Evolutionary conservation across 2,329 filamentous ascomycete species (phyloP).

Genomic region (Fusarium fracticaudum): DNA sequence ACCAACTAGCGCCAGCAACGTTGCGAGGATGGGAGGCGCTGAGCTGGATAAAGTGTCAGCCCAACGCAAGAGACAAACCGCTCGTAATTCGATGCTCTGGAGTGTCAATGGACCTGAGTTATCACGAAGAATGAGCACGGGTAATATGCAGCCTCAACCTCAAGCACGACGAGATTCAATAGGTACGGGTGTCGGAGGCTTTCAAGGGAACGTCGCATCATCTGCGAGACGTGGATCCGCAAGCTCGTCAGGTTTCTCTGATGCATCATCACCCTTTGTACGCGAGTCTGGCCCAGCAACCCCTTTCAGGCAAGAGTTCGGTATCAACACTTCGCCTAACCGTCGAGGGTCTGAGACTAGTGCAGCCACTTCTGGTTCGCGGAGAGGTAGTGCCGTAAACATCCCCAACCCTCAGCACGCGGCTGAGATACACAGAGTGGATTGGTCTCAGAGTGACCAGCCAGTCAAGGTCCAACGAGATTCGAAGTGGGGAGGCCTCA

Average conservation of each 20-base stretch:
- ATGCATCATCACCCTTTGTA: slow-evolving; percentile 24
- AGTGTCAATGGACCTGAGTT: slow-evolving; percentile 11
- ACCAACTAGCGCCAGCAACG: slow-evolving; percentile 50
- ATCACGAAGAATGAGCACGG: slow-evolving; percentile 52
- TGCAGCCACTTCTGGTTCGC: slow-evolving; percentile 19
- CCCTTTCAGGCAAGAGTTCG: slow-evolving; percentile 33
- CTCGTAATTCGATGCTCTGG: slow-evolving; percentile 47
- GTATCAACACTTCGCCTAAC: slow-evolving; percentile 10
- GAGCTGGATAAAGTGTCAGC: slow-evolving; percentile 44
- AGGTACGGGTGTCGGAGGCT: slow-evolving; percentile 6
- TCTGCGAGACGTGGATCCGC: slow-evolving; percentile 23
- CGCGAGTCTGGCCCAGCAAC: slow-evolving; percentile 28
- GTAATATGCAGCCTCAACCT: slow-evolving; percentile 41
- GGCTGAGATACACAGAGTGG: slow-evolving; percentile 55
- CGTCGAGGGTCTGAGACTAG: slow-evolving; percentile 33
- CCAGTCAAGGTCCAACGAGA: slow-evolving; percentile 50
- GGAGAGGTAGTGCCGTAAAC: slow-evolving; percentile 30
- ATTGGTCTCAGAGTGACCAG: slow-evolving; percentile 70
- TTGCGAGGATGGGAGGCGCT: slow-evolving; percentile 50
- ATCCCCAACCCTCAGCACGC: slow-evolving; percentile 28
- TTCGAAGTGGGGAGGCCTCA: slow-evolving; percentile 59
- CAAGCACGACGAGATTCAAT: slow-evolving; percentile 25
- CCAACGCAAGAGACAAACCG: slow-evolving; percentile 13
- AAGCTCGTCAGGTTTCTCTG: slow-evolving; percentile 33
- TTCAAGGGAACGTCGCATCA: slow-evolving; percentile 1